phyloP scores from a whole-genome alignment of 371 early-diverging fungal species.

The Syncephalastrum contaminatum region DNA sequence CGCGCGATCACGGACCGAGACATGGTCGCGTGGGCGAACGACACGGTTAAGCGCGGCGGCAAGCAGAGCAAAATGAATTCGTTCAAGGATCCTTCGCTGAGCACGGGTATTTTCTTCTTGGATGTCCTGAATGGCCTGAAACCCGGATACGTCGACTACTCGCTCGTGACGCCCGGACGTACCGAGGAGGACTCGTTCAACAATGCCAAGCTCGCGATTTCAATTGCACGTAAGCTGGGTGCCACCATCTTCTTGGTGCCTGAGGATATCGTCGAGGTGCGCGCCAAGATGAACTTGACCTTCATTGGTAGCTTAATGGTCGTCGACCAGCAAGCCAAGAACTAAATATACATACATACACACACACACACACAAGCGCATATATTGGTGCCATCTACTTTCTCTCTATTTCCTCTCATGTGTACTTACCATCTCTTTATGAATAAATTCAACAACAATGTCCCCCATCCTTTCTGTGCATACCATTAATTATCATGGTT shows the following conservation, averaged over 20 bases:
- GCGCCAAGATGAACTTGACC: slow-evolving; percentile 90
- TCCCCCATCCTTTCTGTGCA: too few relatives aligned
- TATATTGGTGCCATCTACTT: too few relatives aligned
- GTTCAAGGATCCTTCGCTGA: slow-evolving; percentile 83
- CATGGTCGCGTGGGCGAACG: slow-evolving; percentile 95
- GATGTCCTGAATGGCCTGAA: slow-evolving; percentile 92
- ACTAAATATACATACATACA: too few relatives aligned
- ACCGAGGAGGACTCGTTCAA: slow-evolving; percentile 84
- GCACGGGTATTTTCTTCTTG: slow-evolving; percentile 80
- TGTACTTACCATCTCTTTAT: too few relatives aligned
- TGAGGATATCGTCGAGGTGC: slow-evolving; percentile 95
- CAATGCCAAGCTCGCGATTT: slow-evolving; percentile 95
- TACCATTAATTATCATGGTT: too few relatives aligned
- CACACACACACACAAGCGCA: too few relatives aligned
- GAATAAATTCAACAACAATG: too few relatives aligned
- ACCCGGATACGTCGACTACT: slow-evolving; percentile 88
- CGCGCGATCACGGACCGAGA: slow-evolving; percentile 85
- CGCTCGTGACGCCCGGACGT: slow-evolving; percentile 76
- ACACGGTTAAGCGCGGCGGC: slow-evolving; percentile 65
- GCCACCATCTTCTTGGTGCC: slow-evolving; percentile 97
- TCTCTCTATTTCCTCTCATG: too few relatives aligned
- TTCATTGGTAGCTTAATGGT: slow-evolving; percentile 92
- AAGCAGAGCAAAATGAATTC: slow-evolving; percentile 69
- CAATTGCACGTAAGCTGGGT: slow-evolving; percentile 95
- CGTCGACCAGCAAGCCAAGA: slow-evolving; percentile 38